phyloP scores from a whole-genome alignment of 2,329 filamentous ascomycete species.

The Aspergillus brunneoviolaceus region DNA sequence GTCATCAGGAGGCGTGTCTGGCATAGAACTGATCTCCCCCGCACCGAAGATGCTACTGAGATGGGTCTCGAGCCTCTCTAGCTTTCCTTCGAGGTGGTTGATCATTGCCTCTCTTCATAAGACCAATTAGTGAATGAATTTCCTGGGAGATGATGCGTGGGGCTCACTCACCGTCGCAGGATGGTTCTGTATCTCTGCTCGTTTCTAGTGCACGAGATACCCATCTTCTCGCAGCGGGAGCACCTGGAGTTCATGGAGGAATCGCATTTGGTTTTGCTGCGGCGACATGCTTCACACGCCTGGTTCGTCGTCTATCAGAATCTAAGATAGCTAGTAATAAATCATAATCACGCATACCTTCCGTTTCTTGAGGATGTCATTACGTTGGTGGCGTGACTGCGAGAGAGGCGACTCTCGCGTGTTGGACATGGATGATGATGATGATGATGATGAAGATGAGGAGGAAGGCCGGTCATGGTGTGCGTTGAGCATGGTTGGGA shows the following conservation, averaged over 20 bases:
- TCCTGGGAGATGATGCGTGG: background rate
- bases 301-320: background rate
- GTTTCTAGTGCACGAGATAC: constrained; percentile 1
- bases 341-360: background rate
- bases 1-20: background rate
- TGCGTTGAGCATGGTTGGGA: too few relatives aligned
- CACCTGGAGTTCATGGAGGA: background rate
- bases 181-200: background rate
- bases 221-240: constrained; percentile 3
- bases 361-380: background rate
- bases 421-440: background rate
- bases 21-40: background rate
- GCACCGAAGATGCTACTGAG: constrained; percentile 14
- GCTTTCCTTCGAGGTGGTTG: constrained; percentile 18
- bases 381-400: background rate
- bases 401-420: background rate
- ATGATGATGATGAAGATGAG: too few relatives aligned
- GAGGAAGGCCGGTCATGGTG: too few relatives aligned
- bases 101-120: constrained; percentile 15
- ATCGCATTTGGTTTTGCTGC: constrained; percentile 2
- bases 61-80: constrained; percentile 17
- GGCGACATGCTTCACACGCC: constrained; percentile 6
- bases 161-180: background rate
- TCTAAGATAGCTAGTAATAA: too few relatives aligned
- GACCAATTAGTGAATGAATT: background rate